phyloP scores from a whole-genome alignment of 192 early-diverging fungal genomes.

The Coemansia sp. region DNA sequence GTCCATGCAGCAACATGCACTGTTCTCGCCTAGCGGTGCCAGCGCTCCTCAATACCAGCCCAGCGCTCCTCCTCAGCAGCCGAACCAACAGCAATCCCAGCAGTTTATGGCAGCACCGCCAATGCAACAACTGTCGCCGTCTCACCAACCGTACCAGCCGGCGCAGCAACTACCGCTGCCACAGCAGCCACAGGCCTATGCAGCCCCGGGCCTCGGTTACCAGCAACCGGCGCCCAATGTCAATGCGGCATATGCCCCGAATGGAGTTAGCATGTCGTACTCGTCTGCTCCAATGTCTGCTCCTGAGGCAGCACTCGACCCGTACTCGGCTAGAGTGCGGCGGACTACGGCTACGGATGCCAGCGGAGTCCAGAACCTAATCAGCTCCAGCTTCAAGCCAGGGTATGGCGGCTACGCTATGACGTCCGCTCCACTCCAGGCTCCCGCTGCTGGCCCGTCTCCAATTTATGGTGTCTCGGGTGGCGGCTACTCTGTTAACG shows the following conservation, averaged over 20 bases:
- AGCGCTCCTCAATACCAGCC: conserved; percentile 36
- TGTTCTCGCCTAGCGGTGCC: conserved; percentile 16
- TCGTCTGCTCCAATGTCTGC: not conserved
- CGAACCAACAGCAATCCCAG: conserved; percentile 10
- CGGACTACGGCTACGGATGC: conserved; percentile 23
- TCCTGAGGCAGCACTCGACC: conserved; percentile 21
- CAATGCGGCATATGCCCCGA: conserved; percentile 2
- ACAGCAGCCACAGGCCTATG: conserved; percentile 14
- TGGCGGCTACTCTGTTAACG: conserved; percentile 2
- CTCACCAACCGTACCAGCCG: conserved; percentile 16
- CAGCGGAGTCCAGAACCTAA: conserved; percentile 12
- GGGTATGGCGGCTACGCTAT: conserved; percentile 41
- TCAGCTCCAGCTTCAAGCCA: conserved; percentile 26
- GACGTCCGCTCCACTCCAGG: conserved; percentile 23
- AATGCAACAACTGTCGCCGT: conserved; percentile 9
- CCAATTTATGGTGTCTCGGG: conserved; percentile 15
- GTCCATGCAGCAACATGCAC: conserved; percentile 22
- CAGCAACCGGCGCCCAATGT: not conserved
- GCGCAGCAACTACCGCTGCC: conserved; percentile 13
- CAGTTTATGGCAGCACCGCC: conserved; percentile 5
- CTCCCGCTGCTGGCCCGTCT: not conserved
- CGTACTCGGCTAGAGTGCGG: conserved; percentile 32
- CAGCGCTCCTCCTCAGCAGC: conserved; percentile 30
- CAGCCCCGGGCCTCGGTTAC: not conserved
- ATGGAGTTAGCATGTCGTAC: conserved; percentile 3